These are phyloP conservation scores for Byssothecium circinans DNA, from an alignment of 2,329 filamentous ascomycete species.

Conservation along the genomic window DNA sequence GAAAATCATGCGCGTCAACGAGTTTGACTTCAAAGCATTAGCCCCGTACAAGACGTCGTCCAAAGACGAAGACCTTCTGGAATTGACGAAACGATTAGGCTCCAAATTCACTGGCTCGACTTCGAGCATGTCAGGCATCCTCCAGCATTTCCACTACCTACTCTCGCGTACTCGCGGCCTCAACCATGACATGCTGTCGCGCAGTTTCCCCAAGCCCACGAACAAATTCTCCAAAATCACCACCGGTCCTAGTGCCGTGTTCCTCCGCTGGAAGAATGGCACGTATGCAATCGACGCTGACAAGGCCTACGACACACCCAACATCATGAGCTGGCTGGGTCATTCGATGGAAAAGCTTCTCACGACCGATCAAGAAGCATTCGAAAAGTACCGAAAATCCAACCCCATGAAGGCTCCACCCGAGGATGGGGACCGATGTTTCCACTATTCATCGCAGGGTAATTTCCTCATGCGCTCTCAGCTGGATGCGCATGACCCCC, in stretches of 20 bases:
- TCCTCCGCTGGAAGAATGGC: slow-evolving; percentile 79
- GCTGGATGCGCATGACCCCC: slow-evolving; percentile 83
- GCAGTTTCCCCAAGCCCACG: slow-evolving; percentile 63
- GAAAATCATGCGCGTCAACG: slow-evolving; percentile 85
- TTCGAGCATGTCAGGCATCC: slow-evolving; percentile 87
- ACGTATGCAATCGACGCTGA: slow-evolving; percentile 94
- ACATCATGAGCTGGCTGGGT: slow-evolving; percentile 86
- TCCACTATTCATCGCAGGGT: slow-evolving; percentile 82
- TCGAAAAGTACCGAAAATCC: slow-evolving; percentile 72
- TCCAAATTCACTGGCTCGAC: slow-evolving; percentile 93
- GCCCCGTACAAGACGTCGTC: slow-evolving; percentile 91
- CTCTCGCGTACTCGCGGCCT: slow-evolving; percentile 80
- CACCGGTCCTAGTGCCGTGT: slow-evolving; percentile 72
- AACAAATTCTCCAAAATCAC: slow-evolving; percentile 71
- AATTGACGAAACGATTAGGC: slow-evolving; percentile 64
- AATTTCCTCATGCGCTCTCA: slow-evolving; percentile 95
- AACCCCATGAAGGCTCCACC: slow-evolving; percentile 66
- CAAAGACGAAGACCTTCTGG: slow-evolving; percentile 71
- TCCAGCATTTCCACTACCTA: slow-evolving; percentile 91
- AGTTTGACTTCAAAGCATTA: slow-evolving; percentile 89
- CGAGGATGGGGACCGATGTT: slow-evolving; percentile 64
- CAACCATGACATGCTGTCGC: slow-evolving; percentile 67
- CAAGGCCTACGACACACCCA: slow-evolving; percentile 84
- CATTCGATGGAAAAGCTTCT: slow-evolving; percentile 97
- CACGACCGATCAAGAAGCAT: slow-evolving; percentile 79